These are phyloP conservation scores for Orbilia blumenaviensis DNA, from an alignment of 2,329 filamentous ascomycete genomes.

Conservation along the genomic window DNA sequence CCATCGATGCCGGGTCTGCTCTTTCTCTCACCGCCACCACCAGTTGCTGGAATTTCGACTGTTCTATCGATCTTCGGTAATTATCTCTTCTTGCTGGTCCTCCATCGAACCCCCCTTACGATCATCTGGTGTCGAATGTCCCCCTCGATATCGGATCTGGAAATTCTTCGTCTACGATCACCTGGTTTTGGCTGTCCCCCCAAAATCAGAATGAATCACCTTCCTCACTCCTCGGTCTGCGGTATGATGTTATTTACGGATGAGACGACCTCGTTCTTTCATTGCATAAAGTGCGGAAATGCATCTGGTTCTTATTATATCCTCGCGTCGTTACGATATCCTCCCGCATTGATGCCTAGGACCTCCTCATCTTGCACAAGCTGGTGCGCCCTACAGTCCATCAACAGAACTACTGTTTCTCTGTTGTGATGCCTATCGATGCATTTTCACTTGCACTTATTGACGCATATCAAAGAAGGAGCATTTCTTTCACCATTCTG, in stretches of 20 bases:
- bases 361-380: neutral
- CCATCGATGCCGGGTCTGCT: too few species aligned
- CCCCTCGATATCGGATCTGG: neutral
- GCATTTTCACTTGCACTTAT: neutral
- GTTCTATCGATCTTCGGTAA: neutral
- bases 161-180: neutral
- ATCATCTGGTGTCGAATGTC: neutral
- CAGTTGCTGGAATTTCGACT: neutral
- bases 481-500: too few species aligned
- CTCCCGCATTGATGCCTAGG: neutral
- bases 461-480: neutral
- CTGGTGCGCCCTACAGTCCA: neutral
- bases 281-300: neutral
- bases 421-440: neutral
- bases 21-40: too few species aligned
- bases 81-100: neutral
- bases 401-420: neutral
- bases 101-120: neutral
- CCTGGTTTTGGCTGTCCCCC: too few species aligned
- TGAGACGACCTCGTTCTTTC: neutral
- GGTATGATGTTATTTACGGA: neutral
- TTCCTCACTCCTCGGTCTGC: too few species aligned
- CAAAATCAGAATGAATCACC: too few species aligned
- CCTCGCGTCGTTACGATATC: neutral
- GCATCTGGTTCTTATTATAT: neutral